These are phyloP conservation scores for Penicillium psychrofluorescens DNA, from an alignment of 495 filamentous ascomycete genomes.

Conservation along the genomic window DNA sequence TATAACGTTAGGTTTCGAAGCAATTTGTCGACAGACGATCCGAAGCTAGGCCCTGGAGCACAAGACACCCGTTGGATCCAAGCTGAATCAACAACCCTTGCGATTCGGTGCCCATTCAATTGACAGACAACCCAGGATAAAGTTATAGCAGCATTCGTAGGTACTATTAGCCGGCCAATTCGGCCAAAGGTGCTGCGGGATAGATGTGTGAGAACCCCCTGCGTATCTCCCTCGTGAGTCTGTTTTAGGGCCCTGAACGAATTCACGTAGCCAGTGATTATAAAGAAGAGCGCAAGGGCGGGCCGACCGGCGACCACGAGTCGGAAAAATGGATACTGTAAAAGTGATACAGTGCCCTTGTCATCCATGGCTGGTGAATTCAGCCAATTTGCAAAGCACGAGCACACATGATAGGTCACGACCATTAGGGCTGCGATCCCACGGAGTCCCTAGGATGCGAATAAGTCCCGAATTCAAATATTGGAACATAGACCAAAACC, in stretches of 20 bases:
- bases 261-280: slow-evolving; percentile 11
- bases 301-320: slow-evolving; percentile 3
- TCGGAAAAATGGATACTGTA: slow-evolving; percentile 10
- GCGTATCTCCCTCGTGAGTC: slow-evolving; percentile 2
- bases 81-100: slow-evolving; percentile 1
- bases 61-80: slow-evolving; percentile 5
- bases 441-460: slow-evolving; percentile 3
- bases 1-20: slow-evolving; percentile 5
- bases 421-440: slow-evolving; percentile 5
- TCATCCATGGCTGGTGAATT: slow-evolving; percentile 7
- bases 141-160: slow-evolving; percentile 1
- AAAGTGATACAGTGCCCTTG: neutral
- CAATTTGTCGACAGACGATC: neutral
- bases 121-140: slow-evolving; percentile 8
- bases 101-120: slow-evolving; percentile 3
- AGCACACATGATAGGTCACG: slow-evolving; percentile 10
- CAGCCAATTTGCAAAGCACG: slow-evolving; percentile 9
- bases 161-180: slow-evolving; percentile 3
- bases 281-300: slow-evolving; percentile 7
- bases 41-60: slow-evolving; percentile 3
- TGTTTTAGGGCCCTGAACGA: slow-evolving; percentile 4
- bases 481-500: neutral
- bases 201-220: slow-evolving; percentile 1
- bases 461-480: neutral
- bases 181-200: slow-evolving; percentile 4